These are phyloP conservation scores for Suhomyces tanzawaensis DNA, from an alignment of 805 yeast species.

Conservation along the genomic window DNA sequence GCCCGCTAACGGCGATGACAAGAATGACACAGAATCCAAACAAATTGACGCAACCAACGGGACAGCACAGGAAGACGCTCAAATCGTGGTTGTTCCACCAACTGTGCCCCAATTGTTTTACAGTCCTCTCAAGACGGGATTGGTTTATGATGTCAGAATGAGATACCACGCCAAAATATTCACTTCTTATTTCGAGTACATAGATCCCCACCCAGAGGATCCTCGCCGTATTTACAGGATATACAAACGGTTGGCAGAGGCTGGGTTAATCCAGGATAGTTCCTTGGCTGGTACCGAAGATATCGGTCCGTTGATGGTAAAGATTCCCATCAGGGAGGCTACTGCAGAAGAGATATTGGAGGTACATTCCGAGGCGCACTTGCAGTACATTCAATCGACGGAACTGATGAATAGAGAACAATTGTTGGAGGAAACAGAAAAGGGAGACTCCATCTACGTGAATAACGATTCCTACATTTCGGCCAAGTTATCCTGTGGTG, in stretches of 20 bases:
- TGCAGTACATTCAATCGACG: constrained; percentile 72
- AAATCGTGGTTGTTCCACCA: constrained; percentile 50
- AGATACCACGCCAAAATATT: constrained; percentile 94
- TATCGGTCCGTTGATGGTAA: constrained; percentile 82
- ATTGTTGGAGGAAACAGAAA: constrained; percentile 78
- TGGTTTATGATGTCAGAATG: constrained; percentile 96
- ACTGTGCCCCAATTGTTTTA: constrained; percentile 68
- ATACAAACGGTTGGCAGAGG: constrained; percentile 89
- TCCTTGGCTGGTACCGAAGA: constrained; percentile 68
- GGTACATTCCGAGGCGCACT: constrained; percentile 82
- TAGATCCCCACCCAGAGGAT: constrained; percentile 99
- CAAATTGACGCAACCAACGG: neutral
- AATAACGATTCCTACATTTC: constrained; percentile 85
- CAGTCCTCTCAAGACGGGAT: constrained; percentile 80
- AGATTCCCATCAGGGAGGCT: constrained; percentile 90
- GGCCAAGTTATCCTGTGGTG: constrained; percentile 93
- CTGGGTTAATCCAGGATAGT: constrained; percentile 83
- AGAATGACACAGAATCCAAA: neutral
- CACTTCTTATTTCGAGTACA: constrained; percentile 87
- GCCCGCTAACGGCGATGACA: neutral
- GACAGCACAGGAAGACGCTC: neutral
- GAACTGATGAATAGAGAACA: constrained; percentile 74
- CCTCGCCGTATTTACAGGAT: constrained; percentile 94
- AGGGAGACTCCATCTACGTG: constrained; percentile 92
- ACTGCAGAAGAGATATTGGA: constrained; percentile 76